Base-by-base conservation (phyloP, 106 monocot genomes). In the Posidonia australis region DNA sequence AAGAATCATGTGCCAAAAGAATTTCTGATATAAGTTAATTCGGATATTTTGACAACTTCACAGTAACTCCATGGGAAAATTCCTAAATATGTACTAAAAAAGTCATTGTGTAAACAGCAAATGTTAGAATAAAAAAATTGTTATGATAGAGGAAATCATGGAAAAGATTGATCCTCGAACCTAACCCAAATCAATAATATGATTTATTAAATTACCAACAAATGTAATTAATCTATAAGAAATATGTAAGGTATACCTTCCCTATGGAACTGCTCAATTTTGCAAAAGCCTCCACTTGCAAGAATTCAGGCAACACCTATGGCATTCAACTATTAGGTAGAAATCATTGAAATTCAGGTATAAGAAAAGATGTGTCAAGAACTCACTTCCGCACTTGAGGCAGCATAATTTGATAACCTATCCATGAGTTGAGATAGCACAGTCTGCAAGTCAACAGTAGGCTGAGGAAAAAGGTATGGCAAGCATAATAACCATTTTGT, bases 261-360 rank as follows among this genome's bases (percentile, higher is more conserved):
- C 98, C 98, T 66, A 99, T 99, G 51, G 84, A 82, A 77, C 32
- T 81, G 63, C 87, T 99, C 64, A 99, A 76, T 65, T 99, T 99
- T 28, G 85, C 75, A 85, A 99, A 99, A 69, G 98, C 98, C 88
- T 91, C 98, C 44, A 99, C 98, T 91, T 91, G 98, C 74, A 99
- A 77, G 67, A 99, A 99, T 67, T 99, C 98, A 46, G 98, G 98
- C 46, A 99, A 69, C 51, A 91, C 80, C 85, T 85, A 73, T 10
- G 25, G 66, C 46, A 44, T 46, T 70, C 47, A 63, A 53, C 32
- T 63, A 46, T 63, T 26, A 64, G 58, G 46, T 51, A 48, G 52
- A 24, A 51, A 46, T 42, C 23, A 45, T 16, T 42, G 58, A n/a
- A 36, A 60, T 13, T 22, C 36, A 20, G 7, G 20, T n/a, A 31